Percentiles rank a stretch among this genome's conserved stretches.
phyloP scores from a whole-genome alignment of 2,329 filamentous ascomycete species.

The Aspergillus sp. region DNA sequence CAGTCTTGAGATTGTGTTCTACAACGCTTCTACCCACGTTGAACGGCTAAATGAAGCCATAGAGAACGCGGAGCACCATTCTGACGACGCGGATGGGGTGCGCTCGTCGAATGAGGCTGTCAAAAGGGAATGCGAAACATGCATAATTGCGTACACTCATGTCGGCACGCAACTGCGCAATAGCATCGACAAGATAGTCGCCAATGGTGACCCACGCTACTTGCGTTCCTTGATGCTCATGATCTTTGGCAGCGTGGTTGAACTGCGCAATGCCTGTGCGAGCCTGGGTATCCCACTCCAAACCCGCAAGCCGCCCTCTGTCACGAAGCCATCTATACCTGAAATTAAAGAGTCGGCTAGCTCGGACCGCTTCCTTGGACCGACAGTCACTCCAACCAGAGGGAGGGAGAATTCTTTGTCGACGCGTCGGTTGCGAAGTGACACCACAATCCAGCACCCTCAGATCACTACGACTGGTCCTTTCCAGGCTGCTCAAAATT shows the following conservation, averaged over 20 bases:
- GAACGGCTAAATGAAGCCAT: conserved; percentile 59
- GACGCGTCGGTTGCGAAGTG: conserved; percentile 51
- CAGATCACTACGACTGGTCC: conserved; percentile 33
- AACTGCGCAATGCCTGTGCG: conserved; percentile 61
- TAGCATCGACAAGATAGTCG: conserved; percentile 53
- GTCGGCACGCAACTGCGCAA: conserved; percentile 53
- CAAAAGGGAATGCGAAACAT: conserved; percentile 50
- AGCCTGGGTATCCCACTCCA: conserved; percentile 50
- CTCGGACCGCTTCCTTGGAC: conserved; percentile 32
- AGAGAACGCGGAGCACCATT: conserved; percentile 51
- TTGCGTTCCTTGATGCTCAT: conserved; percentile 61
- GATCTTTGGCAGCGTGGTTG: conserved; percentile 59
- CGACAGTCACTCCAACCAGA: conserved; percentile 49
- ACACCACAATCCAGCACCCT: conserved; percentile 53
- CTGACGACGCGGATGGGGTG: conserved; percentile 53
- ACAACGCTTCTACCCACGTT: conserved; percentile 58
- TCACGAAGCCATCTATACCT: conserved; percentile 30
- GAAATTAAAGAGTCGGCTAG: conserved; percentile 32
- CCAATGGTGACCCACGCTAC: conserved; percentile 58
- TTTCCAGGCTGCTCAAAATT: conserved; percentile 32
- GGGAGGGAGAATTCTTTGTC: conserved; percentile 44
- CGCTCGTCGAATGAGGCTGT: conserved; percentile 43
- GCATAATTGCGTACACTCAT: conserved; percentile 52
- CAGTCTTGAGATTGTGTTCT: conserved; percentile 57
- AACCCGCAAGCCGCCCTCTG: conserved; percentile 29